phyloP scores from a whole-genome alignment of 495 filamentous ascomycete species.

The Recurvomyces mirabilis region DNA sequence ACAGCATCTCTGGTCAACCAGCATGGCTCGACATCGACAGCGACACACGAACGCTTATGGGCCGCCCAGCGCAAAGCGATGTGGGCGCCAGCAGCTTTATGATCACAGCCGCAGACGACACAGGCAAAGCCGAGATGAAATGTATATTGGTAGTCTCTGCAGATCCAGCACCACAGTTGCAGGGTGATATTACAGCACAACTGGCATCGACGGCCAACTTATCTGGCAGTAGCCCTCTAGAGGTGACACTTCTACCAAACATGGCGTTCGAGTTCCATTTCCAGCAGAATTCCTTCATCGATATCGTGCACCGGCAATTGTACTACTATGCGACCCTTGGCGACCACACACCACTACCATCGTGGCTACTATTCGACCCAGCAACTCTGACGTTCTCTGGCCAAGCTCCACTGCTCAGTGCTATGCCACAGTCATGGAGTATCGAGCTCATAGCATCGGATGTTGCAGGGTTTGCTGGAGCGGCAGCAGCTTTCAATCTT shows the following conservation, averaged over 20 bases:
- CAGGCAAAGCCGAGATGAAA: slow-evolving; percentile 22
- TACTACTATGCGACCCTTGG: slow-evolving; percentile 64
- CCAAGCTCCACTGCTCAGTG: slow-evolving; percentile 51
- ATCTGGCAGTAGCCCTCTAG: slow-evolving; percentile 20
- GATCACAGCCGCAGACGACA: slow-evolving; percentile 23
- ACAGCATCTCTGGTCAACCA: slow-evolving; percentile 51
- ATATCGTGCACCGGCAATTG: slow-evolving; percentile 17
- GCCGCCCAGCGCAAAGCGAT: slow-evolving; percentile 49
- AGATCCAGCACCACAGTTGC: slow-evolving; percentile 18
- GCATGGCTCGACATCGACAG: slow-evolving; percentile 61
- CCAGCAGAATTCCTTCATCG: slow-evolving; percentile 22
- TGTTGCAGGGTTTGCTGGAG: slow-evolving; percentile 61
- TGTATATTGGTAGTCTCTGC: slow-evolving; percentile 24
- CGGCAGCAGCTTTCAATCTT: slow-evolving; percentile 54
- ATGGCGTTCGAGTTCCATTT: slow-evolving; percentile 24
- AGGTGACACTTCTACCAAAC: slow-evolving; percentile 20
- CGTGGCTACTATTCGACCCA: slow-evolving; percentile 72
- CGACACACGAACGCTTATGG: slow-evolving; percentile 47
- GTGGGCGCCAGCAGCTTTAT: slow-evolving; percentile 43
- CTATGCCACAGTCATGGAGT: slow-evolving; percentile 53
- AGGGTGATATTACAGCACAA: slow-evolving; percentile 21
- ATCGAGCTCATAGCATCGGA: slow-evolving; percentile 72
- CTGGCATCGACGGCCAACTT: slow-evolving; percentile 24
- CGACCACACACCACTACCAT: slow-evolving; percentile 73
- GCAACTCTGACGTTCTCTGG: slow-evolving; percentile 56